Evolutionary conservation across 257 asterid genomes (phyloP).

Genomic region (Cordia subcordata): DNA sequence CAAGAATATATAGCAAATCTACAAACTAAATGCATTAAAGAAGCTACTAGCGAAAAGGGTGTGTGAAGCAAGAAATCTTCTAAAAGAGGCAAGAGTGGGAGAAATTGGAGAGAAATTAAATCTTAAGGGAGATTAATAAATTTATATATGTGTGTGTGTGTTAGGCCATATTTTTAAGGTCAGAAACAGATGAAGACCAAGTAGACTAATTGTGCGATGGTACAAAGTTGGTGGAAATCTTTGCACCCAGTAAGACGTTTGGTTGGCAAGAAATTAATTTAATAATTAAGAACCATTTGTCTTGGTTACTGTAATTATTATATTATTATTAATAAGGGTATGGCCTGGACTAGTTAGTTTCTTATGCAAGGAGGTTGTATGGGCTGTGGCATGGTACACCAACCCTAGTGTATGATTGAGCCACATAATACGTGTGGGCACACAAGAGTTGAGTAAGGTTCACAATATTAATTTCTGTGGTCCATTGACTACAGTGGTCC

Average conservation of each 20-base stretch:
- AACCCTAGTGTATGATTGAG: not conserved
- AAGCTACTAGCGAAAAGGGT: slow-evolving; percentile 8
- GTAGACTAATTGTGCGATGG: not conserved
- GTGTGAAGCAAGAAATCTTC: slow-evolving; percentile 11
- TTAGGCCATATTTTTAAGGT: slow-evolving; percentile 11
- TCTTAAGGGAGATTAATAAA: slow-evolving; percentile 32
- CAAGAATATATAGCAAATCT: not conserved
- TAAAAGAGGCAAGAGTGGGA: slow-evolving; percentile 8
- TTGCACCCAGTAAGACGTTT: too few relatives aligned
- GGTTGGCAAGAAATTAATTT: not conserved
- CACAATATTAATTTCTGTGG: not conserved
- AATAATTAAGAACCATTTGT: too few relatives aligned
- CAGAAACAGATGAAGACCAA: slow-evolving; percentile 17
- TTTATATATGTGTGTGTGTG: slow-evolving; percentile 14
- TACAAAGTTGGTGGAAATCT: too few relatives aligned
- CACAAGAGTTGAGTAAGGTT: not conserved
- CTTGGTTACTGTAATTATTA: not conserved
- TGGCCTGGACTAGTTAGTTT: not conserved
- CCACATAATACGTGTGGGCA: not conserved
- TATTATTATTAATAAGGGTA: too few relatives aligned
- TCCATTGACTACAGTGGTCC: not conserved
- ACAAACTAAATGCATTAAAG: slow-evolving; percentile 24
- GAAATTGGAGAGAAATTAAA: slow-evolving; percentile 6
- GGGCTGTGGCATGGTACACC: not conserved
- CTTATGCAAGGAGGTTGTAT: too few relatives aligned